Base-by-base conservation (phyloP, 768 basidiomycete genomes). In the Paxillus rubicundulus region DNA sequence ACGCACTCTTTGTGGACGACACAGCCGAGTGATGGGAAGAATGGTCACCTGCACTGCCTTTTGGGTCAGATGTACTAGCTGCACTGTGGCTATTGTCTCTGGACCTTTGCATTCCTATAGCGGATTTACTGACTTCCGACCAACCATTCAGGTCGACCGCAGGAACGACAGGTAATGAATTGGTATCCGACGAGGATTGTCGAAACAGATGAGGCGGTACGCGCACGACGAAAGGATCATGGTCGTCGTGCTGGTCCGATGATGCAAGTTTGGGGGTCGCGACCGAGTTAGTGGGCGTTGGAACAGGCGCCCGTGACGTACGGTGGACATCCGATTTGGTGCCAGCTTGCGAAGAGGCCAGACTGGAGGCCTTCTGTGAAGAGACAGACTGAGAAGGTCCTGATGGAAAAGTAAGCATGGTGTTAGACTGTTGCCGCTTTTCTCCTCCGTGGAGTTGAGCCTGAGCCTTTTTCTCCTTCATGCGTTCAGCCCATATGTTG, bases 201-300 rank as follows among this genome's bases (percentile, higher is more conserved):
- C 67, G 70, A 45, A 66, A 66, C 18, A 66, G 69, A 40, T 67
- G 68, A 16, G 71, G 68, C 16, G 66, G 67, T 12, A 71, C 54
- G 17, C 73, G 72, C 20, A 81, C 72, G 47, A 80, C 66, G 54
- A 80, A 77, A 3, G 79, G 71, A 65, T 82, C 77, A 37, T 74
- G 68, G 40, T 61, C 37, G 52, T 63, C 64, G 42, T 54, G 53
- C 46, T 62, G 60, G 56, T 66, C 53, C 37, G 67, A 63, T 43
- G 60, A 54, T 45, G 55, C 52, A 9, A 62, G 59, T n/a, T 62
- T 51, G 17, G 33, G 33, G 33, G 3, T 16, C 18, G 51, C 9
- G 6, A 39, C 45, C 17, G 37, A 40, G n/a, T 45, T 18, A 39
- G 33, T 27, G 17, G 49, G 50, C 37, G 33, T 20, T 24, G 56